Base-by-base conservation (phyloP, 1,284 basidiomycete species). In the Coniferiporia sulphurascens region DNA sequence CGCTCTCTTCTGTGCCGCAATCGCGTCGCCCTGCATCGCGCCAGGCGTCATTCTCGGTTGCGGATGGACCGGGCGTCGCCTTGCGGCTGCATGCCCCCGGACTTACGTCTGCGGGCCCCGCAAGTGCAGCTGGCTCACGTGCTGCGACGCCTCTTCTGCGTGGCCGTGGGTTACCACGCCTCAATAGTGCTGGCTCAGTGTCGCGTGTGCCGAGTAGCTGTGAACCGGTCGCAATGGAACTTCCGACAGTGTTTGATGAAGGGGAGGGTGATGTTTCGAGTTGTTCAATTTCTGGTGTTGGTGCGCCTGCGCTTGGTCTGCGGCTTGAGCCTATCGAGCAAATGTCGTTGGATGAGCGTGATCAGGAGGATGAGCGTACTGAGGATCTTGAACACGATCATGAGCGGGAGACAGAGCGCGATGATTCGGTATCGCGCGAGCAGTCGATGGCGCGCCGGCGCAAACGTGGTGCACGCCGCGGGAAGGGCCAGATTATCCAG, bases 401-500 rank as follows among this genome's bases (percentile, higher is more conserved):
- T 4, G 48, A 61, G 13, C 45, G 22, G 10, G 52, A 60, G n/a
- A 13, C 19, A 4, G 52, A 50, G 17, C 32, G 32, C 1, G 60
- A 63, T 12, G 55, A 56, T 1, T 54, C 74, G 72, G 62, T 46
- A 69, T 80, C 84, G 55, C 77, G 85, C 52, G 82, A 81, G 12
- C 75, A 80, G 19, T 88, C 87, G 56, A 89, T 59, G 56, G 60
- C 82, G 69, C 91, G 86, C 71, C 81, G 88, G 27, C 81, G 91
- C 60, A 93, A 90, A 72, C 83, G 91, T 49, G 91, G 91, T 43
- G 84, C 86, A 8, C 78, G 91, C 61, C 90, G 87, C 72, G 81
- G 82, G 67, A 84, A 88, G 76, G 79, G 81, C 55, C 64, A 66
- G 35, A 62, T 65, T 48, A 62, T 65, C 44, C 65, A 69, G 55